Evolutionary conservation across 2,329 filamentous ascomycete species (phyloP).

Genomic region (Aspergillus sp.): DNA sequence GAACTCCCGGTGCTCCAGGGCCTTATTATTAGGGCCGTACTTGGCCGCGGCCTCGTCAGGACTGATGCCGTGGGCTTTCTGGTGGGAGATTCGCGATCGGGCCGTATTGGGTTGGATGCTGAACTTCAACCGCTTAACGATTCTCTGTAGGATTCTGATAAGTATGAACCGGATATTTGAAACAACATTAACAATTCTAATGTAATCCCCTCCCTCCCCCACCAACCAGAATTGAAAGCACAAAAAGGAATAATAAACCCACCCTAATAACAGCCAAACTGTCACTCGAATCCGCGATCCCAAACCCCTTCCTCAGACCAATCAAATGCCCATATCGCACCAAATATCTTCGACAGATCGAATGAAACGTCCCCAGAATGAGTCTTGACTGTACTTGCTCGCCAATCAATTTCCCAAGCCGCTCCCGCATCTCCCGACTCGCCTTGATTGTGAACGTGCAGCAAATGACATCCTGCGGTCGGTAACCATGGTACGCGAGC

Average conservation of each 20-base stretch:
- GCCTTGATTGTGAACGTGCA: slow-evolving; percentile 98
- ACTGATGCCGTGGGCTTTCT: slow-evolving; percentile 58
- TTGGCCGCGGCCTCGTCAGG: slow-evolving; percentile 44
- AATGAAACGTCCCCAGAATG: slow-evolving; percentile 91
- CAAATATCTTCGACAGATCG: slow-evolving; percentile 82
- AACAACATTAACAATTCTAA: background rate
- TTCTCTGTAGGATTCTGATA: slow-evolving; percentile 50
- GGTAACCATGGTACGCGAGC: slow-evolving; percentile 67
- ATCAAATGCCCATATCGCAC: slow-evolving; percentile 81
- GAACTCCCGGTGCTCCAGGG: slow-evolving; percentile 63
- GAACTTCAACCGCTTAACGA: slow-evolving; percentile 72
- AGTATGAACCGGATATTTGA: slow-evolving; percentile 7
- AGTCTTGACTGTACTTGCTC: slow-evolving; percentile 72
- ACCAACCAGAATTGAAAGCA: background rate
- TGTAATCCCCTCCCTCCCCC: too few species aligned
- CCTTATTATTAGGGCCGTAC: slow-evolving; percentile 36
- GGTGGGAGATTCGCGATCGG: slow-evolving; percentile 69
- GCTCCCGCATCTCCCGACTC: slow-evolving; percentile 86
- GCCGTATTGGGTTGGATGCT: slow-evolving; percentile 68
- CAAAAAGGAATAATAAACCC: slow-evolving; percentile 5
- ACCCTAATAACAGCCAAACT: slow-evolving; percentile 71
- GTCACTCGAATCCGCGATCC: slow-evolving; percentile 84
- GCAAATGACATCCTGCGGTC: slow-evolving; percentile 85
- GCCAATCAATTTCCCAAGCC: slow-evolving; percentile 79
- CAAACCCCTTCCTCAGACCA: slow-evolving; percentile 78